These are phyloP conservation scores for Kandelia obovata DNA, from an alignment of 345 rosid genomes.

Conservation along the genomic window DNA sequence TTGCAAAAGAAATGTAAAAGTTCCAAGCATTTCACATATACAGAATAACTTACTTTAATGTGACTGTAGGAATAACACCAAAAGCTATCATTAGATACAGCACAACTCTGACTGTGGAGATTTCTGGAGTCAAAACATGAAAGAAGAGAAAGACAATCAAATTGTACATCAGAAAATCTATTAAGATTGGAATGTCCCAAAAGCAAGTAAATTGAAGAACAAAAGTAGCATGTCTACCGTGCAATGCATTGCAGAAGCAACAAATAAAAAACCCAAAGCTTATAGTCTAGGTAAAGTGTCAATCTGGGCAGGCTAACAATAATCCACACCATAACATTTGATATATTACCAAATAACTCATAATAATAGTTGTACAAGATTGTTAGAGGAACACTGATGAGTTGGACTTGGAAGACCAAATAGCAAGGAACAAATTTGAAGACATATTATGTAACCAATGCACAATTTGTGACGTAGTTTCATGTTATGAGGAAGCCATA, in stretches of 20 bases:
- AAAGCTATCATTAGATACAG: constrained; percentile 57
- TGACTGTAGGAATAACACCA: constrained; percentile 77
- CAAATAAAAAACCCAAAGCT: neutral
- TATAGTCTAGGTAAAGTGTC: neutral
- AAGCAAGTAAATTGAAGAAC: no score
- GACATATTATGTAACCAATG: no score
- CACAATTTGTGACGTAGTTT: no score
- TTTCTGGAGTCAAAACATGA: constrained; percentile 42
- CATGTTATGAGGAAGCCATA: no score
- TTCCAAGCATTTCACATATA: neutral
- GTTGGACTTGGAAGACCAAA: neutral
- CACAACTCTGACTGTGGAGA: constrained; percentile 52
- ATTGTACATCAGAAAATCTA: neutral
- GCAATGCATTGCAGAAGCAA: no score
- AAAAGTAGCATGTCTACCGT: no score
- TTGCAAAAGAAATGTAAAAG: neutral
- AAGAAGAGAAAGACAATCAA: neutral
- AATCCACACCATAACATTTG: no score
- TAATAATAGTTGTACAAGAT: no score
- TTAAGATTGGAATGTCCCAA: neutral
- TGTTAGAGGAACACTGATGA: neutral
- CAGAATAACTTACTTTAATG: constrained; percentile 59
- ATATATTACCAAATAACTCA: no score
- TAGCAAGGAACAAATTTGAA: neutral
- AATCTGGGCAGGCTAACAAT: no score